Percentiles rank a stretch among this genome's conserved stretches.
These are phyloP conservation scores for Aspergillus sojae DNA, from an alignment of 2,329 filamentous ascomycete species.

Conservation along the genomic window DNA sequence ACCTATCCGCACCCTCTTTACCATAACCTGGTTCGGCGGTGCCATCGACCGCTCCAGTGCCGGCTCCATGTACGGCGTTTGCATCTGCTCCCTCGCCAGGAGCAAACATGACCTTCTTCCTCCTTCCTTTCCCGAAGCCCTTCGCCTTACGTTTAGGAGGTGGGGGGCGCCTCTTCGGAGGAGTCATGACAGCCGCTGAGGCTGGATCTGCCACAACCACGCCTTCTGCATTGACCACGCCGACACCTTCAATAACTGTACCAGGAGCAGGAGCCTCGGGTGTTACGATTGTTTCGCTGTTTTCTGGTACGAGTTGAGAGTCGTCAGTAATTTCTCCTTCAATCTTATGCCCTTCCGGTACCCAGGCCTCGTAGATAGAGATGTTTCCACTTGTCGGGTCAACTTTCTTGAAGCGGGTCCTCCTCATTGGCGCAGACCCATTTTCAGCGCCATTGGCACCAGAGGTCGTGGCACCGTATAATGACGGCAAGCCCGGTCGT, in stretches of 20 bases:
- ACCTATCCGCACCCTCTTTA: slow-evolving; percentile 53
- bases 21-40: slow-evolving; percentile 21
- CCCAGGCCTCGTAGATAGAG: slow-evolving; percentile 80
- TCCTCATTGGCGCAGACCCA: slow-evolving; percentile 63
- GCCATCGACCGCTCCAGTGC: slow-evolving; percentile 42
- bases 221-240: slow-evolving; percentile 64
- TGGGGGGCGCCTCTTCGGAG: slow-evolving; percentile 65
- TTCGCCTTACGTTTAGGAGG: slow-evolving; percentile 81
- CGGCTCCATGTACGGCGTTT: slow-evolving; percentile 38
- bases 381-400: slow-evolving; percentile 77
- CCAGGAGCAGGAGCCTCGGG: slow-evolving; percentile 54
- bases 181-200: slow-evolving; percentile 49
- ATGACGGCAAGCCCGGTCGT: slow-evolving; percentile 59
- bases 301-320: slow-evolving; percentile 51
- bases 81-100: slow-evolving; percentile 47
- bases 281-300: slow-evolving; percentile 36
- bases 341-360: slow-evolving; percentile 75
- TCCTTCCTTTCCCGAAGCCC: slow-evolving; percentile 75
- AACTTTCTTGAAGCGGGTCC: slow-evolving; percentile 76
- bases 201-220: slow-evolving; percentile 56
- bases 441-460: slow-evolving; percentile 32
- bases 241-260: slow-evolving; percentile 61
- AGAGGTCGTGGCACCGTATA: slow-evolving; percentile 44
- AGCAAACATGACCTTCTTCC: slow-evolving; percentile 68
- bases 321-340: slow-evolving; percentile 77